Evolutionary conservation across 805 yeast species (phyloP).

Genomic region (Wickerhamiella hasegawae): DNA sequence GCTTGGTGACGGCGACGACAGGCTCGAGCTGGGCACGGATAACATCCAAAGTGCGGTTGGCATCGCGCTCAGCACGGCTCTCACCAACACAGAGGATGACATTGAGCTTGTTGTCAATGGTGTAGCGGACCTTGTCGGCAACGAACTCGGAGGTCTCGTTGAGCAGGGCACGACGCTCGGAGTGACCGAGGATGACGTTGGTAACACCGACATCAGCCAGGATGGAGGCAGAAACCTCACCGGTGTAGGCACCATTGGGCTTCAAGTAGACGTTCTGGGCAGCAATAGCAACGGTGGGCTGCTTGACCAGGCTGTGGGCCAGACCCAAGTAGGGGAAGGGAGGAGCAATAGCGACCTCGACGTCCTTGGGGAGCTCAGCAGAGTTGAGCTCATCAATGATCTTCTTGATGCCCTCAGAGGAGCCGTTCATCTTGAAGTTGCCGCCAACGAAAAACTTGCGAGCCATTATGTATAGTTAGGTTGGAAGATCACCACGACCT

Average conservation of each 20-base stretch:
- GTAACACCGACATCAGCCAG: slow-evolving; percentile 80
- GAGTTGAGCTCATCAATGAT: slow-evolving; percentile 74
- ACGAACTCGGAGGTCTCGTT: slow-evolving; percentile 79
- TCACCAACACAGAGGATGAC: slow-evolving; percentile 98
- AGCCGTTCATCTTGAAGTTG: slow-evolving; percentile 97
- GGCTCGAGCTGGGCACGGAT: slow-evolving; percentile 83
- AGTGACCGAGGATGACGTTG: slow-evolving; percentile 96
- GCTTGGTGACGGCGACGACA: slow-evolving; percentile 52
- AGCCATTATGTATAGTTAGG: slow-evolving; percentile 38
- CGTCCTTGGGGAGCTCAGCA: slow-evolving; percentile 57
- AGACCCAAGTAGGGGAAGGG: slow-evolving; percentile 83
- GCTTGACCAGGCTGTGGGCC: slow-evolving; percentile 54
- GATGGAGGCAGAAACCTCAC: slow-evolving; percentile 83
- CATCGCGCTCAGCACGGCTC: slow-evolving; percentile 86
- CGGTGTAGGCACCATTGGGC: slow-evolving; percentile 94
- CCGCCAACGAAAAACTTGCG: slow-evolving; percentile 97
- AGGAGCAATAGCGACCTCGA: slow-evolving; percentile 90
- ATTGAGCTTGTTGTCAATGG: slow-evolving; percentile 72
- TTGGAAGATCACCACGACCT: too few relatives aligned
- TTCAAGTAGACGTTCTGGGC: slow-evolving; percentile 86
- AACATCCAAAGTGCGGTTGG: slow-evolving; percentile 72
- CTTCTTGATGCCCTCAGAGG: slow-evolving; percentile 65
- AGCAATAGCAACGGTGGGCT: slow-evolving; percentile 56
- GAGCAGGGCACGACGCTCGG: slow-evolving; percentile 93
- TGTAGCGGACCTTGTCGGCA: slow-evolving; percentile 89